Evolutionary conservation across 306 rosid genomes (phyloP), one percentile per base, ranked within the genome.

Genomic region (Hippophae rhamnoides): DNA sequence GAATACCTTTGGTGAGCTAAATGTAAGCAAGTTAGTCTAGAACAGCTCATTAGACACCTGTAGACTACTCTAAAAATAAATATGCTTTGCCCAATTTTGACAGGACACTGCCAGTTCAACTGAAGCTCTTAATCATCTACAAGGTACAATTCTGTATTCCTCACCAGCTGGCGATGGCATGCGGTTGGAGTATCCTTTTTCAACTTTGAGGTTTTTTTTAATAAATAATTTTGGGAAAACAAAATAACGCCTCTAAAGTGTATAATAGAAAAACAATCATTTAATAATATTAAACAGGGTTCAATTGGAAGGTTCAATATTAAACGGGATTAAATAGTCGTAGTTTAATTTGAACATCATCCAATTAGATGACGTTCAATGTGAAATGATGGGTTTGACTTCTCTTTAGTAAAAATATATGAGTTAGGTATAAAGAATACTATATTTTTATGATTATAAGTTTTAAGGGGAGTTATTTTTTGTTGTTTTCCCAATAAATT

Each of bases 141-240:
- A 93, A 78, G 95, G 95, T 84, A 72, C 93, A 51, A 13, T 85
- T 68, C 82, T 88, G 58, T 82, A 76, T 81, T 82, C 93, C 14
- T 82, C 99, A n/a, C 56, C 77, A 6, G 61, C 86, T 9, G 95
- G 87, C 3, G 95, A 93, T 72, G 99, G 95, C 73, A 86, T 93
- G 81, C 79, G 95, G 54, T 68, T 93, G 65, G 95, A 86, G 99
- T 93, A 88, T 85, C 95, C 96, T 92, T 76, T 64, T 9, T 38
- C 11, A 63, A 47, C 43, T 55, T 14, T 10, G 25, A 5, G 58
- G 5, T 47, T 10, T 65, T 43, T 9, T 48, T 63, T 13, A 18
- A 18, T 18, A 18, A 18, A 18, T 18, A 18, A 18, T 18, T 18
- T 18, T 18, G 23, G 23, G 1, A 18, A 18, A 18, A 18, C 1